Conservation (phyloP, 164 flowering plant genomes). For the Chimonanthus salicifolius region DNA sequence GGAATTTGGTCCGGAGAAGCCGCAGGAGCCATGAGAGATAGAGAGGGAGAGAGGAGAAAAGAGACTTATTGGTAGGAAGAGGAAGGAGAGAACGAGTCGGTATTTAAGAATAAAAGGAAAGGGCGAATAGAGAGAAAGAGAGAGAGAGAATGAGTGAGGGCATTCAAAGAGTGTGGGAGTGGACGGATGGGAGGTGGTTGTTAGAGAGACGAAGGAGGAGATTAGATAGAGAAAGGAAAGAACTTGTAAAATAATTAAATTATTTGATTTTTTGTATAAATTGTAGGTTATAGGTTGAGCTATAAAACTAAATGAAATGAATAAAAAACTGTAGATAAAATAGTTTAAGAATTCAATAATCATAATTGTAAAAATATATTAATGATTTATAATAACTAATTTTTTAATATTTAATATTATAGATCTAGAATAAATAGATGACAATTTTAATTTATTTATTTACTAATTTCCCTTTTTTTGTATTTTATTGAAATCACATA, state of each 20-base stretch:
- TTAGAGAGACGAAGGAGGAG: neutral
- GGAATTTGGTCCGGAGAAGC: slow-evolving; percentile 8
- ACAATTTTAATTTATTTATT: too few relatives aligned
- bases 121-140: neutral
- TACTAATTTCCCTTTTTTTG: too few relatives aligned
- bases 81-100: neutral
- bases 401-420: too few relatives aligned
- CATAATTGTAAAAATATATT: too few relatives aligned
- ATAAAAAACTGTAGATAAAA: too few relatives aligned
- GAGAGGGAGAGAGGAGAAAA: slow-evolving; percentile 8
- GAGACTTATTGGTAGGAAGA: neutral
- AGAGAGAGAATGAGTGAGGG: slow-evolving; percentile 10
- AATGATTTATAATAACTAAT: too few relatives aligned
- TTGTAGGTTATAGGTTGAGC: too few relatives aligned
- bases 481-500: too few relatives aligned
- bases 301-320: too few relatives aligned
- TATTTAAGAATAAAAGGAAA: neutral
- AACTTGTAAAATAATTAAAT: neutral
- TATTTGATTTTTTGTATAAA: too few relatives aligned
- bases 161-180: slow-evolving; percentile 6
- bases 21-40: slow-evolving; percentile 29
- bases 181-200: slow-evolving; percentile 18
- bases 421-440: too few relatives aligned
- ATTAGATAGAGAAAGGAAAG: neutral
- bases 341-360: too few relatives aligned